Evolutionary conservation across 306 rosid species (phyloP), one percentile per base, ranked within the genome.

Genomic region (Datisca glomerata): DNA sequence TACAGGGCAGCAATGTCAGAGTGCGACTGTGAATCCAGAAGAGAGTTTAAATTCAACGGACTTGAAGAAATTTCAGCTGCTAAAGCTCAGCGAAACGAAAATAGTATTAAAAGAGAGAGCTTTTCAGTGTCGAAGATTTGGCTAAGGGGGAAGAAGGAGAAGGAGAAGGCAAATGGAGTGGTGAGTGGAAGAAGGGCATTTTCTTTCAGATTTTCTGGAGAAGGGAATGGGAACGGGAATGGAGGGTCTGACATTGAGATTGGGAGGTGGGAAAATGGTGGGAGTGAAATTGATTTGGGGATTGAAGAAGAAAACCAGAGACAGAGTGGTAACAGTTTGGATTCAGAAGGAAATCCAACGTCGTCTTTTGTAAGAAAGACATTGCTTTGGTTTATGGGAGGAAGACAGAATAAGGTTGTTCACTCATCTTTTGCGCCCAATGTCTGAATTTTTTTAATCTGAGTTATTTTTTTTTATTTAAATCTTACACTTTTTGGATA

Each of bases 291-390:
- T n/a, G n/a, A n/a, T n/a, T n/a, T n/a, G n/a, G n/a, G n/a, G n/a
- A n/a, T n/a, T 28, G 89, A 69, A 31, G 81, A 84, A 15, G 91
- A 70, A 44, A 75, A 47, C n/a, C 78, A 74, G 21, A n/a, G n/a
- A n/a, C n/a, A n/a, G n/a, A 80, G 93, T 35, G 46, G 75, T 31
- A 63, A 71, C 50, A 89, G 93, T 51, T 49, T 71, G 64, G 98
- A 89, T 58, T 89, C 79, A 35, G 81, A 80, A 53, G 51, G 71
- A 16, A 89, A 76, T 34, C 73, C 76, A n/a, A n/a, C n/a, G 4
- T 82, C 94, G 22, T 91, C 96, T 22, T 91, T 91, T 34, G 92
- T 96, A 3, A 78, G 89, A 46, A 80, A 66, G 61, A 84, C 96
- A 42, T 69, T 91, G 57, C 74, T 78, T 59, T 91, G 96, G 98